phyloP scores from a whole-genome alignment of 1,139 yeast species.

The Nadsonia commutata region DNA sequence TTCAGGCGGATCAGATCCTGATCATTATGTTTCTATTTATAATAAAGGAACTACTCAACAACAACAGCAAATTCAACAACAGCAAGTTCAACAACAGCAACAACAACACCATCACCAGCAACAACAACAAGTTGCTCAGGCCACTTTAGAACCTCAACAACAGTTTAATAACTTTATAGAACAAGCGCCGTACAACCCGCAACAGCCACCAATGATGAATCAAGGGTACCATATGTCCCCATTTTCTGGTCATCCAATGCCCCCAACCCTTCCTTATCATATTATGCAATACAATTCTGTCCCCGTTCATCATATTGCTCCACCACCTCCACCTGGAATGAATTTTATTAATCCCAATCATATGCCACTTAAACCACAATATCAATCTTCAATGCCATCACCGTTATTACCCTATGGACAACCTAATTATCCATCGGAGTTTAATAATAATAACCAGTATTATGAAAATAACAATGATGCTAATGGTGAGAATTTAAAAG shows the following conservation, averaged over 20 bases:
- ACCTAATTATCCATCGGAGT: not conserved
- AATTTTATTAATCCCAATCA: not conserved
- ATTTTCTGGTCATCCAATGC: not conserved
- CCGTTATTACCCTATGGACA: not conserved
- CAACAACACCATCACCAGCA: slow-evolving; percentile 2
- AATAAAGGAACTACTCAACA: not conserved
- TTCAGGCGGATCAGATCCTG: not conserved
- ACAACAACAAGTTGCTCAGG: slow-evolving; percentile 6
- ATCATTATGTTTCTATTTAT: not conserved
- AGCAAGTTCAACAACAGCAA: slow-evolving; percentile 4
- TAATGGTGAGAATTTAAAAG: not conserved
- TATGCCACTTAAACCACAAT: not conserved
- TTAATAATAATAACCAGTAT: not conserved
- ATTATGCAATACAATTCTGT: not conserved
- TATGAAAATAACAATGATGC: not conserved
- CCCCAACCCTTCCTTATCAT: not conserved
- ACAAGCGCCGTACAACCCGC: slow-evolving; percentile 8
- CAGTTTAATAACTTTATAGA: slow-evolving; percentile 3
- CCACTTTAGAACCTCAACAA: slow-evolving; percentile 9
- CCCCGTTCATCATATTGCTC: not conserved
- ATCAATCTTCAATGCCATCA: not conserved
- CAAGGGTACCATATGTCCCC: slow-evolving; percentile 6
- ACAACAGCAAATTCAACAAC: slow-evolving; percentile 2
- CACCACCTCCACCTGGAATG: not conserved
- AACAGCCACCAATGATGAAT: slow-evolving; percentile 7